These are phyloP conservation scores for Ophiostoma montium DNA, from an alignment of 2,329 filamentous ascomycete genomes.

Conservation along the genomic window DNA sequence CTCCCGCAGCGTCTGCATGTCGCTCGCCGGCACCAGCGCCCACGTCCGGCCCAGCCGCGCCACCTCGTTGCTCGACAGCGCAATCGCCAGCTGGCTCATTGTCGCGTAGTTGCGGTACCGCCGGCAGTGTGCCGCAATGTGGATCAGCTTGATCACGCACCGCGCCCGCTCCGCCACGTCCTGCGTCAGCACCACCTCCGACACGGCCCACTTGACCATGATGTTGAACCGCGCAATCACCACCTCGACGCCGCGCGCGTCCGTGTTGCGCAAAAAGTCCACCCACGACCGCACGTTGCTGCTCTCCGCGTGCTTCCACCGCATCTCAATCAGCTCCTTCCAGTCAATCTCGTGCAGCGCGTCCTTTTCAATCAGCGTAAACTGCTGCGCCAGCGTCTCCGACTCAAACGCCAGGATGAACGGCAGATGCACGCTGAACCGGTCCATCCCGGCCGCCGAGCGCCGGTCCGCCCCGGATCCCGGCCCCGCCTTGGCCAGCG, in stretches of 20 bases:
- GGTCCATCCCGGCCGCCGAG: slow-evolving; percentile 12
- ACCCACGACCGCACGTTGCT: slow-evolving; percentile 65
- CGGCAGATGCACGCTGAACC: slow-evolving; percentile 50
- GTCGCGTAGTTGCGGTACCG: slow-evolving; percentile 72
- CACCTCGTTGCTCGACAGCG: slow-evolving; percentile 60
- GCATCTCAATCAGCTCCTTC: slow-evolving; percentile 74
- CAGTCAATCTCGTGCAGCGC: slow-evolving; percentile 77
- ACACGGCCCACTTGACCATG: slow-evolving; percentile 76
- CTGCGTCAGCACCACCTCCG: slow-evolving; percentile 63
- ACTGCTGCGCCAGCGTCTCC: slow-evolving; percentile 64
- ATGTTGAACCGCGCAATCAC: slow-evolving; percentile 79
- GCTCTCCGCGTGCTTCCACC: slow-evolving; percentile 57
- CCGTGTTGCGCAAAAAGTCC: slow-evolving; percentile 58
- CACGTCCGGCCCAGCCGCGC: slow-evolving; percentile 56
- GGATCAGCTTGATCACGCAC: slow-evolving; percentile 68
- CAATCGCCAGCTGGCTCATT: slow-evolving; percentile 67
- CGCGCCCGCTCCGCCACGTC: slow-evolving; percentile 57
- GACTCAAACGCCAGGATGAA: slow-evolving; percentile 75
- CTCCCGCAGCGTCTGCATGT: slow-evolving; percentile 51
- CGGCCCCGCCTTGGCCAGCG: background rate
- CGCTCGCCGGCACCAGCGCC: slow-evolving; percentile 50
- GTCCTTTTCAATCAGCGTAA: slow-evolving; percentile 76
- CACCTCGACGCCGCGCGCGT: slow-evolving; percentile 64
- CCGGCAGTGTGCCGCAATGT: slow-evolving; percentile 64
- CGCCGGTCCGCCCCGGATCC: too few relatives aligned